phyloP scores from a whole-genome alignment of 225 moss, liverwort and hornwort genomes.

The Physcomitrellopsis africana region DNA sequence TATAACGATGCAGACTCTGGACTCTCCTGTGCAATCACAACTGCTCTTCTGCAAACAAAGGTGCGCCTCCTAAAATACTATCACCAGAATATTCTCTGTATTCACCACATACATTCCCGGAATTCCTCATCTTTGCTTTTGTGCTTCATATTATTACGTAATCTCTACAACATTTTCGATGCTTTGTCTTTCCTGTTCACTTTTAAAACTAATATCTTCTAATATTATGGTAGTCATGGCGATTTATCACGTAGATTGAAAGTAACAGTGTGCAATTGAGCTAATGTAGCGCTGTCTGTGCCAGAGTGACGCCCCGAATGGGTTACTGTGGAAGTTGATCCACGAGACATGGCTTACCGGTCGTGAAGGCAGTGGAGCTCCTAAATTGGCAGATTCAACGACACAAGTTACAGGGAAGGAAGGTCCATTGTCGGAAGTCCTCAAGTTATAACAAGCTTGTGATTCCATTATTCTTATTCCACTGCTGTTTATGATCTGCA shows the following conservation, averaged over 20 bases:
- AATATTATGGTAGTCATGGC: background rate
- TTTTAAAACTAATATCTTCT: background rate
- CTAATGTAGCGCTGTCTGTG: background rate
- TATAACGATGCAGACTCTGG: conserved; percentile 28
- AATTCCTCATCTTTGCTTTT: background rate
- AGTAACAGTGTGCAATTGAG: background rate
- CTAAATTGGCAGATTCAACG: background rate
- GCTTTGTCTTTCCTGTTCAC: background rate
- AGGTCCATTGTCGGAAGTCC: background rate
- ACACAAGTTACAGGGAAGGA: background rate
- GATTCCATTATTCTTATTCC: background rate
- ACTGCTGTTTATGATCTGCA: background rate
- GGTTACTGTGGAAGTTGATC: conserved; percentile 79
- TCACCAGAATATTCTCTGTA: background rate
- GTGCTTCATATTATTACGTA: background rate
- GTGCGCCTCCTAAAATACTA: conserved; percentile 24
- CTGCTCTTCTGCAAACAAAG: conserved; percentile 54
- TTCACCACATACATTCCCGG: background rate
- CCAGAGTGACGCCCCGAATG: conserved; percentile 76
- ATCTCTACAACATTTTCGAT: background rate
- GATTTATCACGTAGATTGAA: background rate
- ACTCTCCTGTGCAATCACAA: conserved; percentile 43
- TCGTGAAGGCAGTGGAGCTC: conserved; percentile 35
- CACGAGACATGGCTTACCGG: conserved; percentile 78
- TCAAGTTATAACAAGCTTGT: background rate